A percentile compares a stretch with the other conserved stretches of the same genome.
phyloP scores from a whole-genome alignment of 2,329 filamentous ascomycete species.

The Trichoderma polysporum region DNA sequence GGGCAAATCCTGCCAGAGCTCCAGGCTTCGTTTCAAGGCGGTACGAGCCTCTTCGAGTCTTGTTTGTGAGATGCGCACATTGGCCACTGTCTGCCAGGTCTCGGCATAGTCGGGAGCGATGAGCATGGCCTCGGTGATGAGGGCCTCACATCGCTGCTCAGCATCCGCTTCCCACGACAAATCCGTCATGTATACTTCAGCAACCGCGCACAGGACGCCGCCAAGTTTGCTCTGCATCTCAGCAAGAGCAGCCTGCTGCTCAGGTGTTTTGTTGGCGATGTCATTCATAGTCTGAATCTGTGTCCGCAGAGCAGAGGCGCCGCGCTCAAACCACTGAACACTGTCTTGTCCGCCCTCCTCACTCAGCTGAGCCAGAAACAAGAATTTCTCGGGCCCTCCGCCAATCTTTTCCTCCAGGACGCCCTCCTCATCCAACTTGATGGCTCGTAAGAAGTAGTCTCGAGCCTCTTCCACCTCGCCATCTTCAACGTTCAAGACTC shows the following conservation, averaged over 20 bases:
- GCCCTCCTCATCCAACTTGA: slow-evolving; percentile 74
- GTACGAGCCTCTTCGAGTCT: slow-evolving; percentile 75
- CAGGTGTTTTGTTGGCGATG: slow-evolving; percentile 37
- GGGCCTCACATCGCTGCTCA: slow-evolving; percentile 79
- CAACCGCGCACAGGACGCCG: slow-evolving; percentile 88
- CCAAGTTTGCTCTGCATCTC: slow-evolving; percentile 80
- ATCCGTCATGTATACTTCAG: slow-evolving; percentile 99
- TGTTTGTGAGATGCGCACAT: slow-evolving; percentile 85
- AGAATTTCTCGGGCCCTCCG: slow-evolving; percentile 88
- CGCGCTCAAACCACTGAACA: slow-evolving; percentile 66
- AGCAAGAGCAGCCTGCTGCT: slow-evolving; percentile 48
- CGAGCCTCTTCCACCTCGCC: slow-evolving; percentile 78
- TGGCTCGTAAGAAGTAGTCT: slow-evolving; percentile 69
- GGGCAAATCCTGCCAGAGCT: slow-evolving; percentile 77
- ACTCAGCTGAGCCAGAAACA: slow-evolving; percentile 90
- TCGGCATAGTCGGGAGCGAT: slow-evolving; percentile 79
- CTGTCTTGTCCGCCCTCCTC: slow-evolving; percentile 66
- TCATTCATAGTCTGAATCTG: slow-evolving; percentile 66
- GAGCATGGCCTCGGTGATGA: slow-evolving; percentile 87
- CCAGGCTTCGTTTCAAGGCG: slow-evolving; percentile 76
- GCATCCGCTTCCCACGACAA: slow-evolving; percentile 90
- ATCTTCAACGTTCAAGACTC: slow-evolving; percentile 77
- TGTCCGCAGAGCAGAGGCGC: slow-evolving; percentile 68
- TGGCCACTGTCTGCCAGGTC: slow-evolving; percentile 93
- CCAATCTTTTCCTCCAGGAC: slow-evolving; percentile 66